phyloP scores from a whole-genome alignment of 345 rosid species.

The Dovyalis caffra region DNA sequence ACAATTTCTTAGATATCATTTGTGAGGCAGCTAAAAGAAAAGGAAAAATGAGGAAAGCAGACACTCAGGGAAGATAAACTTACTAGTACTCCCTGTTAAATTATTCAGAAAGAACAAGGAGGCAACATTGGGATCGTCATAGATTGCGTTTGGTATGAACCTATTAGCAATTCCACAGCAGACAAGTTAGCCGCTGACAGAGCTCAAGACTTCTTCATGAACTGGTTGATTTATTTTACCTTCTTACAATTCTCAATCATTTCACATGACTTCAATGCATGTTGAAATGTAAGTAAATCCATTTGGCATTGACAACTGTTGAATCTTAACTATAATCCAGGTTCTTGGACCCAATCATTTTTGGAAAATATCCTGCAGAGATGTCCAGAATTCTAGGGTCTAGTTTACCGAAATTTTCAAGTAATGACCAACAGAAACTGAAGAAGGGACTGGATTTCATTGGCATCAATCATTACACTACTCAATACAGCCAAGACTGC shows the following conservation, averaged over 20 bases:
- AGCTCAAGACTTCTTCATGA: constrained; percentile 15
- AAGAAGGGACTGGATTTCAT: constrained; percentile 17
- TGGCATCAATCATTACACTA: constrained; percentile 20
- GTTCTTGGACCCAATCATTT: constrained; percentile 21
- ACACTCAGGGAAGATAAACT: background rate
- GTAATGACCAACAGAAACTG: constrained; percentile 1
- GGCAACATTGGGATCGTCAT: constrained; percentile 25
- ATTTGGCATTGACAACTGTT: background rate
- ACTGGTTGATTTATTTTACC: constrained; percentile 7
- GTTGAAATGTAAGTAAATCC: background rate
- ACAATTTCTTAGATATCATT: background rate
- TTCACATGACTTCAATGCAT: background rate
- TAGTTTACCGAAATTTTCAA: constrained; percentile 12
- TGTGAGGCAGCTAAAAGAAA: background rate
- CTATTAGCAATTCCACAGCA: constrained; percentile 15
- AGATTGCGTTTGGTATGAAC: constrained; percentile 18
- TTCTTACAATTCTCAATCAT: too few species aligned
- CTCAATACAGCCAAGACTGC: constrained; percentile 15
- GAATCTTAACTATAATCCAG: background rate
- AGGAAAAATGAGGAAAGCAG: background rate
- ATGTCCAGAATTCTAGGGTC: constrained; percentile 17
- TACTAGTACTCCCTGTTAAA: background rate
- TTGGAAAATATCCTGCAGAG: constrained; percentile 20
- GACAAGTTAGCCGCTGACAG: constrained; percentile 18
- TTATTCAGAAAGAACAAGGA: constrained; percentile 10